Base-by-base conservation (phyloP, 2,329 filamentous ascomycete species). In the Exophiala phaeomuriformis region DNA sequence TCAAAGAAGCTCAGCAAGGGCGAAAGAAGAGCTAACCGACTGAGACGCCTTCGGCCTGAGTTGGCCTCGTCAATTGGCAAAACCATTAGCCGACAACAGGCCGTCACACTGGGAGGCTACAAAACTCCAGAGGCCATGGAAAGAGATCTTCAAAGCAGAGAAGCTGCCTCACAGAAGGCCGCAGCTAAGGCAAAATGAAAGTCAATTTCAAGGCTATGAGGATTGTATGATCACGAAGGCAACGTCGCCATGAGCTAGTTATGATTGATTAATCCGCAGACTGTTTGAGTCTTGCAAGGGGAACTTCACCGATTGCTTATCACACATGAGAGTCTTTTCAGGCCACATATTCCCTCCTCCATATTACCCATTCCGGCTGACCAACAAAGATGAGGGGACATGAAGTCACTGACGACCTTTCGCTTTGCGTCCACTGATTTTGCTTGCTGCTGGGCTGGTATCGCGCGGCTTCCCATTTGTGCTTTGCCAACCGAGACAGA, bases 31-130 rank as follows among this genome's bases (percentile, higher is more conserved):
- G 58, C 56, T 3, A 32, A 48, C 10, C 59, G 59, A 12, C 39
- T 63, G 10, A 61, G 59, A 40, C 43, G 10, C 28, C 29, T 60
- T 35, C 53, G 59, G 19, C 62, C 62, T 41, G 62, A 63, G 3
- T 43, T 63, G 19, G 52, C 49, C 5, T 31, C 57, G 4, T 54
- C 53, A 12, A 57, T 64, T 12, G 49, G 55, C 8, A 49, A 43
- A 7, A 35, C 53, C 8, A 49, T 64, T 10, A 50, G 36, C 12
- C 29, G 35, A 10, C n/a, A 42, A 3, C 43, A 60, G 3, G 61
- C 60, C 5, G 41, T 63, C 31, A 52, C 50, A 36, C 45, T 64
- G 10, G 61, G 62, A 30, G 60, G 61, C 9, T 64, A 62, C 43
- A 42, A 42, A 35, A 42, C 50, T 27, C 12, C 36, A 5, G 32